phyloP scores from a whole-genome alignment of 129 eudicot species.

The Flaveria robusta region DNA sequence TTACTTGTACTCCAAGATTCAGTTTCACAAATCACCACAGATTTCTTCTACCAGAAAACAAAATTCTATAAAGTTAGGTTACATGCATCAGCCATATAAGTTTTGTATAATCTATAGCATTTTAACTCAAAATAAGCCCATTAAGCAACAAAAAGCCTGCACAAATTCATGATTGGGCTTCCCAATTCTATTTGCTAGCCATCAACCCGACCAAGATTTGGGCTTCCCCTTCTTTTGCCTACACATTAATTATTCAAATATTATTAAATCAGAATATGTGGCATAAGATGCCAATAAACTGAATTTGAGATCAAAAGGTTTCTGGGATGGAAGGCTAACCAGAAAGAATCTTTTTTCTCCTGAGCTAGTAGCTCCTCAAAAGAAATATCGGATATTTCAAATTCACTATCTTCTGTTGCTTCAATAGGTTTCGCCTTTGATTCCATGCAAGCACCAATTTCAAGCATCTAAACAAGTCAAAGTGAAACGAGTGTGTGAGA shows the following conservation, averaged over 20 bases:
- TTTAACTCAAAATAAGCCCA: constrained; percentile 28
- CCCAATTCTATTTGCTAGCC: constrained; percentile 34
- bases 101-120: constrained; percentile 3
- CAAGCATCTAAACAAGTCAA: constrained; percentile 52
- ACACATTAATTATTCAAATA: constrained; percentile 11
- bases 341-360: constrained; percentile 78
- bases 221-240: constrained; percentile 71
- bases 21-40: neutral
- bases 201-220: constrained; percentile 42
- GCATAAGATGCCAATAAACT: neutral
- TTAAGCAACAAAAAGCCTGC: constrained; percentile 42
- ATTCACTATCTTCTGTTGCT: constrained; percentile 40
- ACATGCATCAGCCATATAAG: constrained; percentile 10
- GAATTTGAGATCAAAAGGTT: neutral
- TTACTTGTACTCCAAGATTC: constrained; percentile 1
- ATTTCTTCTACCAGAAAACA: constrained; percentile 4
- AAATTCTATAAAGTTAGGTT: constrained; percentile 16
- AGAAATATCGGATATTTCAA: constrained; percentile 50
- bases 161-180: constrained; percentile 10
- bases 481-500: neutral
- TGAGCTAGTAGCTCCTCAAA: constrained; percentile 75
- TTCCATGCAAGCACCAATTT: constrained; percentile 63
- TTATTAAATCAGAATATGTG: neutral
- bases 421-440: constrained; percentile 46
- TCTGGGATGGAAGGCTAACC: constrained; percentile 40